These are phyloP conservation scores for Blastosporella zonata DNA, from an alignment of 1,284 basidiomycete genomes.

Conservation along the genomic window DNA sequence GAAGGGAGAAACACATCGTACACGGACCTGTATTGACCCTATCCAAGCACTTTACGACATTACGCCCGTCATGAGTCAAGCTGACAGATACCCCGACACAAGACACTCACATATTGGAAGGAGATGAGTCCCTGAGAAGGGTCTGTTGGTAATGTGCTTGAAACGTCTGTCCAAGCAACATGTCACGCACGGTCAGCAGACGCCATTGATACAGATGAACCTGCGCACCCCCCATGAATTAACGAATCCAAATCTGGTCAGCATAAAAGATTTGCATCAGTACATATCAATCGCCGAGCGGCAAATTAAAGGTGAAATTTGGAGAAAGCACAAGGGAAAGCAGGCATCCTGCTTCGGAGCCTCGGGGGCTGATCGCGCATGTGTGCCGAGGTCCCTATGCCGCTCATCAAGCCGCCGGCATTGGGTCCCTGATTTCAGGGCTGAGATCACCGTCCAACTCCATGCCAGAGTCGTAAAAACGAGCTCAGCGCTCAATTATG, in stretches of 20 bases:
- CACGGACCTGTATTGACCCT: slow-evolving; percentile 60
- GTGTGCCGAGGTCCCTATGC: slow-evolving; percentile 2
- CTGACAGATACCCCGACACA: slow-evolving; percentile 5
- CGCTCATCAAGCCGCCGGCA: slow-evolving; percentile 4
- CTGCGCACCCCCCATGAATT: slow-evolving; percentile 45
- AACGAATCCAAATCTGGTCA: slow-evolving; percentile 42
- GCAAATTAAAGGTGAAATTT: background rate
- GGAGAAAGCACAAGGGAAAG: no score
- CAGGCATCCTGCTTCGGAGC: no score
- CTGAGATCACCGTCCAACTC: background rate
- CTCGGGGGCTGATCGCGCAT: no score
- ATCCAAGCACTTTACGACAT: slow-evolving; percentile 59
- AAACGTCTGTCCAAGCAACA: slow-evolving; percentile 38
- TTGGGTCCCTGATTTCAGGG: slow-evolving; percentile 3
- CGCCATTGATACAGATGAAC: background rate
- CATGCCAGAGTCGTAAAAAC: no score
- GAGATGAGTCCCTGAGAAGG: slow-evolving; percentile 34
- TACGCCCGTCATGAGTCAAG: background rate
- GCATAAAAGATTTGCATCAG: background rate
- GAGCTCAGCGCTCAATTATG: no score
- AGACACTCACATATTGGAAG: slow-evolving; percentile 54
- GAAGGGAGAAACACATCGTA: background rate
- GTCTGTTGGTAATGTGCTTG: slow-evolving; percentile 51
- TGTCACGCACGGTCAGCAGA: background rate
- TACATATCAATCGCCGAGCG: background rate